Evolutionary conservation across 2,329 filamentous ascomycete species (phyloP).

Genomic region (Exophiala aquamarina): DNA sequence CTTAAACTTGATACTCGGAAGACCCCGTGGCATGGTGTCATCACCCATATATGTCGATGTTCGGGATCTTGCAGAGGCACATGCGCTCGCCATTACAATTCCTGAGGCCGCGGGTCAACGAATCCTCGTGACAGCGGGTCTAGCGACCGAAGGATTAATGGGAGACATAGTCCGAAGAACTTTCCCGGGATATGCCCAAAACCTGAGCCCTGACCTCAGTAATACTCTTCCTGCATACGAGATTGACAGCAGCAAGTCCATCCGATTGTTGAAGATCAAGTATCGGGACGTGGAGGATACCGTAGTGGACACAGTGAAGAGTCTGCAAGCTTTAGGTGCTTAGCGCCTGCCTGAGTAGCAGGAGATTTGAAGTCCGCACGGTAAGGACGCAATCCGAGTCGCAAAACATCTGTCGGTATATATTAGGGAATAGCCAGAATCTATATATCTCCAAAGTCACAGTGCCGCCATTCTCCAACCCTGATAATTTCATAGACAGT

Average conservation of each 20-base stretch:
- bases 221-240: slow-evolving; percentile 30
- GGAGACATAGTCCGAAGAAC: slow-evolving; percentile 17
- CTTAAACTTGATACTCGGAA: slow-evolving; percentile 31
- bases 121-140: slow-evolving; percentile 17
- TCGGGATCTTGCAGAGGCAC: slow-evolving; percentile 22
- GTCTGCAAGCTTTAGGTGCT: slow-evolving; percentile 56
- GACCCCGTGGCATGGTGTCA: slow-evolving; percentile 27
- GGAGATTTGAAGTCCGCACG: too few species aligned
- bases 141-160: slow-evolving; percentile 13
- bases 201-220: slow-evolving; percentile 10
- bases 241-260: slow-evolving; percentile 40
- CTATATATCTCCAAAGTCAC: too few species aligned
- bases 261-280: slow-evolving; percentile 40
- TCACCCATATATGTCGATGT: slow-evolving; percentile 22
- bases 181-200: slow-evolving; percentile 16
- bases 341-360: too few species aligned
- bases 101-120: slow-evolving; percentile 19
- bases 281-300: slow-evolving; percentile 39
- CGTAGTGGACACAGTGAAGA: slow-evolving; percentile 48
- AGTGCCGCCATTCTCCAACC: too few species aligned
- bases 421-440: too few species aligned
- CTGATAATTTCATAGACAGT: too few species aligned
- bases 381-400: too few species aligned
- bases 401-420: too few species aligned
- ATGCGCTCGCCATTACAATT: slow-evolving; percentile 18